phyloP scores from a whole-genome alignment of 2,329 filamentous ascomycete species.

The Talaromyces sp. region DNA sequence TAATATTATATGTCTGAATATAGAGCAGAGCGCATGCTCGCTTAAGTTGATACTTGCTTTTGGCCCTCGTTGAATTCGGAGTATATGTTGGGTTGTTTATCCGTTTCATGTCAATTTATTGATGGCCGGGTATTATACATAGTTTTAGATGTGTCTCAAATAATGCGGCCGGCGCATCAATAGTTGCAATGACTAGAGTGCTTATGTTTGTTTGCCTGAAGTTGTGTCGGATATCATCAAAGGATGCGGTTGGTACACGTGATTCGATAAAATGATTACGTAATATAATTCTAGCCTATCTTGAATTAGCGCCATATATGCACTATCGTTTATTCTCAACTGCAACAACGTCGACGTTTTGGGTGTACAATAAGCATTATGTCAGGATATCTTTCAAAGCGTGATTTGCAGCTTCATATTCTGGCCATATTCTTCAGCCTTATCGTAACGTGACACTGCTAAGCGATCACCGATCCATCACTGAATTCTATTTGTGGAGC shows the following conservation, averaged over 20 bases:
- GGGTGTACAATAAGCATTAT: background rate
- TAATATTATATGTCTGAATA: background rate
- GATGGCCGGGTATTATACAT: background rate
- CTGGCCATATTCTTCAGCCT: background rate
- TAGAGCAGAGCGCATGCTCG: background rate
- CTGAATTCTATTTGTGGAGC: background rate
- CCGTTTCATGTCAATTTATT: background rate
- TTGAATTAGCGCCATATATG: background rate
- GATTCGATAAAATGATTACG: background rate
- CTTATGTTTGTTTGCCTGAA: background rate
- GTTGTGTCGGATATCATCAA: conserved; percentile 3
- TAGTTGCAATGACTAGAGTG: background rate
- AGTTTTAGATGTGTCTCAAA: background rate
- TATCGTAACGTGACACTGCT: background rate
- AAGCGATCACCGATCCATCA: background rate
- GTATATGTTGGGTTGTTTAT: background rate
- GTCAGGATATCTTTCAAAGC: background rate
- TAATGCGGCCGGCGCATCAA: background rate
- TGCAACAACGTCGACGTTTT: background rate
- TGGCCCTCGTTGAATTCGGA: background rate
- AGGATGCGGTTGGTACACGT: conserved; percentile 5
- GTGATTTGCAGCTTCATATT: background rate
- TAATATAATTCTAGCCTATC: background rate
- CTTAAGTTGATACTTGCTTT: background rate
- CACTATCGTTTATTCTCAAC: background rate